Conservation (phyloP, 768 basidiomycete genomes). For the Naganishia friedmannii region DNA sequence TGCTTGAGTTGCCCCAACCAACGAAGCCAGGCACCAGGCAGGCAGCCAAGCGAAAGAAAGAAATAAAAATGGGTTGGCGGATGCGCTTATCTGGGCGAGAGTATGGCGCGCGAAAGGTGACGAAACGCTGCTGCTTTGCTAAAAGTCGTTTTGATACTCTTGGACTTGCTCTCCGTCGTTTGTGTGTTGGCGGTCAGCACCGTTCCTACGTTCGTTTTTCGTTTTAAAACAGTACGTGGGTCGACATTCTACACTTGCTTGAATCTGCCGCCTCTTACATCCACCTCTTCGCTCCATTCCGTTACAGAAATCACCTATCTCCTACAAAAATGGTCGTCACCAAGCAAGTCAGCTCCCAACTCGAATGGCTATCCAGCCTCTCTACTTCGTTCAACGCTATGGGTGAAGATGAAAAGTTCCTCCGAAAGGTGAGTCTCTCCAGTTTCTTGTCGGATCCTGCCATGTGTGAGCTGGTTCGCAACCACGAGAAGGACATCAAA, state of each 20-base stretch:
- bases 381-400: conserved; percentile 69
- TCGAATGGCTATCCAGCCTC: conserved; percentile 87
- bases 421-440: conserved; percentile 71
- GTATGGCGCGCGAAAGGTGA: neutral
- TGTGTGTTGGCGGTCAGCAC: neutral
- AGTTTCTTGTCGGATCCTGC: neutral
- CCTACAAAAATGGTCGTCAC: conserved; percentile 35
- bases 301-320: neutral
- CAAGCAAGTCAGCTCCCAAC: conserved; percentile 57
- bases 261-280: neutral
- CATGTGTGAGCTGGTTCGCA: neutral
- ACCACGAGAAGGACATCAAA: too few species aligned
- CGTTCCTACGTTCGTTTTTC: neutral
- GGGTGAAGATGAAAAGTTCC: conserved; percentile 74
- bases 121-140: too few species aligned
- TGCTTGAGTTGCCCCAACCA: neutral
- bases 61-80: too few species aligned
- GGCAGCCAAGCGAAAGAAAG: neutral
- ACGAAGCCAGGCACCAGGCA: neutral
- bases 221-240: neutral
- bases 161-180: neutral
- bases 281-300: neutral
- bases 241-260: neutral
- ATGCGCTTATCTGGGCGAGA: conserved; percentile 14
- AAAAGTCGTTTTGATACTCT: neutral